A percentile compares a stretch with the other conserved stretches of the same genome.
These are phyloP conservation scores for Lagerstroemia speciosa DNA, from an alignment of 345 rosid genomes.

Conservation along the genomic window DNA sequence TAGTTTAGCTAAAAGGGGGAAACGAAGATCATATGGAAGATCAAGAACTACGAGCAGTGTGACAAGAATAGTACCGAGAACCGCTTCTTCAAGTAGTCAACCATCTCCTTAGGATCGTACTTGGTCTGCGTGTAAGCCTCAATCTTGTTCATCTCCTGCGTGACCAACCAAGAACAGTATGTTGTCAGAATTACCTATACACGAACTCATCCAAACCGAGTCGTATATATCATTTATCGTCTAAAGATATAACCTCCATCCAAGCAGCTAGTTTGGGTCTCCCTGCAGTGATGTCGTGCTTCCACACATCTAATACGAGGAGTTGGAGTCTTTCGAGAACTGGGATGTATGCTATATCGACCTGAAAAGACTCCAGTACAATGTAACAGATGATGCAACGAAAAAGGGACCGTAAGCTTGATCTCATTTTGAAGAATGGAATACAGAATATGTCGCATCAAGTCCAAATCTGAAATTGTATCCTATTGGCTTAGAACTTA, in stretches of 20 bases:
- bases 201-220: neutral
- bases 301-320: constrained; percentile 36
- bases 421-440: too few species aligned
- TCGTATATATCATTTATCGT: too few species aligned
- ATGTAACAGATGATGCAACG: neutral
- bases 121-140: constrained; percentile 66
- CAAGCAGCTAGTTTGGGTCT: constrained; percentile 69
- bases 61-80: neutral
- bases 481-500: constrained; percentile 5
- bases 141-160: constrained; percentile 63
- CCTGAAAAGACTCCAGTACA: constrained; percentile 23
- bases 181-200: neutral
- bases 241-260: constrained; percentile 68
- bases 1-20: neutral
- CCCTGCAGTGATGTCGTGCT: constrained; percentile 45
- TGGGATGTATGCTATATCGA: constrained; percentile 62
- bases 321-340: constrained; percentile 47
- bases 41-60: neutral
- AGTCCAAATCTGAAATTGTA: too few species aligned
- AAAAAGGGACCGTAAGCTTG: neutral
- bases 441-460: too few species aligned
- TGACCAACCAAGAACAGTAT: neutral
- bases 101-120: constrained; percentile 29
- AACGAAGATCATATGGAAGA: neutral
- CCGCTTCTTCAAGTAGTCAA: neutral